Evolutionary conservation across 2,329 filamentous ascomycete genomes (phyloP).

Genomic region (Pseudogymnoascus sp.): DNA sequence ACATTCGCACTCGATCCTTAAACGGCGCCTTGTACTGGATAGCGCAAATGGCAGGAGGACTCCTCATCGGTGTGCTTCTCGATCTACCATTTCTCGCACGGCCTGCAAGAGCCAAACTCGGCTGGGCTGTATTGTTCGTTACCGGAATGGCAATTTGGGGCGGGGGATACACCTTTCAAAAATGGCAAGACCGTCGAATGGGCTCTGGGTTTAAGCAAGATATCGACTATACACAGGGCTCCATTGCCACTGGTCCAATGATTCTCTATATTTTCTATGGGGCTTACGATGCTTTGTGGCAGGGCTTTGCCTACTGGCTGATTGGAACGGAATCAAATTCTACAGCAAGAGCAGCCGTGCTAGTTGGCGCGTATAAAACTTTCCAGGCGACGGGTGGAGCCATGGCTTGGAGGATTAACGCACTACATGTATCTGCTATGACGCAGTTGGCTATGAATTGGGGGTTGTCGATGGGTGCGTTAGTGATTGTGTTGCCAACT

Average conservation of each 20-base stretch:
- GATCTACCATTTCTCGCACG: constrained; percentile 56
- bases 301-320: constrained; percentile 83
- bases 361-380: constrained; percentile 42
- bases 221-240: constrained; percentile 28
- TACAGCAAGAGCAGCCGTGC: constrained; percentile 34
- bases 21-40: constrained; percentile 76
- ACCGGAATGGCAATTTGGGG: constrained; percentile 78
- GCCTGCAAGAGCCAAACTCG: constrained; percentile 58
- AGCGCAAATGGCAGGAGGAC: constrained; percentile 70
- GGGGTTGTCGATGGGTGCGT: constrained; percentile 38
- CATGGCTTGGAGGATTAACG: constrained; percentile 41
- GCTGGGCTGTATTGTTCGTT: constrained; percentile 53
- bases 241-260: constrained; percentile 73
- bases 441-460: constrained; percentile 40
- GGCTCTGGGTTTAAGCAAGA: constrained; percentile 23
- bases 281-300: constrained; percentile 83
- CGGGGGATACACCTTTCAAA: constrained; percentile 68
- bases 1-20: constrained; percentile 65
- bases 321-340: constrained; percentile 40
- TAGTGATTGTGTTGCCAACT: constrained; percentile 37
- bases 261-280: constrained; percentile 89
- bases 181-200: constrained; percentile 51
- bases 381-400: constrained; percentile 38
- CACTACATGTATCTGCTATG: constrained; percentile 30
- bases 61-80: constrained; percentile 64